Percentiles rank a stretch among this genome's conserved stretches.
Evolutionary conservation across 768 basidiomycete species (phyloP).

Genomic region (Imleria badia): DNA sequence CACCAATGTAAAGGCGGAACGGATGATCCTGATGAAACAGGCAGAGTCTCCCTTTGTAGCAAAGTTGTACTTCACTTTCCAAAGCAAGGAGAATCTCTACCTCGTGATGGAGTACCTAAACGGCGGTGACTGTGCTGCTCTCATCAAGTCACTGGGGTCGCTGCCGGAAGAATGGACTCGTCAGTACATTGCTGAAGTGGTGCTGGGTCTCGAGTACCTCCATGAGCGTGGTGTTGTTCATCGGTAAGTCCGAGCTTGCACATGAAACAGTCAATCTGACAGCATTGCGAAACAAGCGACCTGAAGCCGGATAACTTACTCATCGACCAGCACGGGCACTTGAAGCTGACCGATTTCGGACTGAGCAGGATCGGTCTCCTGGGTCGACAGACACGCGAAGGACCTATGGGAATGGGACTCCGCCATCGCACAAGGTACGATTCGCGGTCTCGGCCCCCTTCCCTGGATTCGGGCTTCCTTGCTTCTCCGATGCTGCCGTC

Average conservation of each 20-base stretch:
- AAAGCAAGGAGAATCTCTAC: slow-evolving; percentile 98
- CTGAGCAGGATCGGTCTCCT: slow-evolving; percentile 96
- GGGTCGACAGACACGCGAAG: slow-evolving; percentile 89
- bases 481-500: slow-evolving; percentile 70
- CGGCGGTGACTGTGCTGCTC: slow-evolving; percentile 95
- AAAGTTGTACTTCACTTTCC: slow-evolving; percentile 98
- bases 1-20: slow-evolving; percentile 98
- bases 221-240: slow-evolving; percentile 95
- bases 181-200: slow-evolving; percentile 95
- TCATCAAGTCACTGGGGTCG: slow-evolving; percentile 93
- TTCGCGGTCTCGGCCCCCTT: slow-evolving; percentile 78
- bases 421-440: slow-evolving; percentile 56
- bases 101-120: slow-evolving; percentile 99
- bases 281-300: slow-evolving; percentile 57
- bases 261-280: not conserved
- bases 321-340: slow-evolving; percentile 93
- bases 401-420: slow-evolving; percentile 41
- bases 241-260: slow-evolving; percentile 58
- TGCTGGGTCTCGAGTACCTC: slow-evolving; percentile 94
- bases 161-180: slow-evolving; percentile 96
- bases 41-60: slow-evolving; percentile 98
- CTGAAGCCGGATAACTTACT: slow-evolving; percentile 97
- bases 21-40: slow-evolving; percentile 99
- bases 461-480: slow-evolving; percentile 76
- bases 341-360: slow-evolving; percentile 98